Base-by-base conservation (phyloP, 2,329 filamentous ascomycete genomes). In the Xylaria sp. region DNA sequence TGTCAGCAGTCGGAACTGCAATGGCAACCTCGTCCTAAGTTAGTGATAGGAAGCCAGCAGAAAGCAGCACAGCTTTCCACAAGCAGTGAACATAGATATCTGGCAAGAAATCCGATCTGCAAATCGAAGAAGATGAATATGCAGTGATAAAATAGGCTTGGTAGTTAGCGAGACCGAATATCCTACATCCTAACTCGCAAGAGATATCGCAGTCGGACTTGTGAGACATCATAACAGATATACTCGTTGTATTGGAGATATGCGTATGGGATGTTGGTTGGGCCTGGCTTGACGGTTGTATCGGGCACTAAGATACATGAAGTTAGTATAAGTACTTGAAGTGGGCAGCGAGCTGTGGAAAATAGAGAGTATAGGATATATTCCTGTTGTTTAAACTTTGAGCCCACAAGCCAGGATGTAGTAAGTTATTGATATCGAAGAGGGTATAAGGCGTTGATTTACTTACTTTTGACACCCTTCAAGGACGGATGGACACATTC, bases 221-320 rank as follows among this genome's bases (percentile, higher is more conserved):
- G 91, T 0, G 89, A 84, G 2, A 92, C 82, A 72, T 93, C 86
- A 75, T 94, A 94, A 61, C 85, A 85, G 70, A 93, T 92, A 78
- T 90, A 93, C 81, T 94, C 91, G 76, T 94, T 93, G 81, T 93
- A 93, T 59, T 81, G 78, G 25, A 94, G 82, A 34, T 78, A 80
- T 0, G 87, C 84, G 12, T 79, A 75, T 0, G 71, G 39, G 0
- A 88, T 77, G 0, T 83, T 80, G 0, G 88, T 91, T 0, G 78
- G 63, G 0, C 84, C 85, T 0, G 88, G 87, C 8, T 72, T 76
- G 1, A 81, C 77, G 1, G 76, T 78, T 0, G 81, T 79, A 73
- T 90, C 87, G 52, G 88, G 88, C 85, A 74, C 72, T 74, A n/a
- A 9, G 51, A 44, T 15, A 54, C 55, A 2, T 48, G 7, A 59